A percentile compares a stretch with the other conserved stretches of the same genome.
These are phyloP conservation scores for Didymosphaeria variabile DNA, from an alignment of 2,329 filamentous ascomycete genomes.

Conservation along the genomic window DNA sequence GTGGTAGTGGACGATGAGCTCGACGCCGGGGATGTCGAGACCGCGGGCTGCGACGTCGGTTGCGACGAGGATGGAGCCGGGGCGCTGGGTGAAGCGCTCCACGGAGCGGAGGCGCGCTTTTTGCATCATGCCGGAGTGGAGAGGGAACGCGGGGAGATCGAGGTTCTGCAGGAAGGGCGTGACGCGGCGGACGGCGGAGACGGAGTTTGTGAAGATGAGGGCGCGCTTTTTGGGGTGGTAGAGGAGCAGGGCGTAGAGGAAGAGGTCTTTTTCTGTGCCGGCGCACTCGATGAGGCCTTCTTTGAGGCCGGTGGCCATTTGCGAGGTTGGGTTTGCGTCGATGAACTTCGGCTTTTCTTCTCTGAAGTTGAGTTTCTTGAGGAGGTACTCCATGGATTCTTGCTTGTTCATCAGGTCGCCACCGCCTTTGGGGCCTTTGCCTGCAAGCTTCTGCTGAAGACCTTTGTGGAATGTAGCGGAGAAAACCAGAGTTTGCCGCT, in stretches of 20 bases:
- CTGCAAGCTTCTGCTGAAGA: slow-evolving; percentile 87
- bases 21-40: slow-evolving; percentile 89
- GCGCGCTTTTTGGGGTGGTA: slow-evolving; percentile 83
- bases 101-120: slow-evolving; percentile 93
- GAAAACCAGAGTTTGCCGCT: slow-evolving; percentile 90
- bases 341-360: slow-evolving; percentile 87
- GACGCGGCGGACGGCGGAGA: slow-evolving; percentile 87
- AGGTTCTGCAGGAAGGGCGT: slow-evolving; percentile 86
- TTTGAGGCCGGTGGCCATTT: slow-evolving; percentile 86
- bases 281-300: slow-evolving; percentile 93
- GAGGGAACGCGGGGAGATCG: slow-evolving; percentile 74
- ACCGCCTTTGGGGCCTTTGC: slow-evolving; percentile 68
- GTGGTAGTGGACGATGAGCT: slow-evolving; percentile 94
- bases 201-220: slow-evolving; percentile 94
- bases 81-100: slow-evolving; percentile 80
- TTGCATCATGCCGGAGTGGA: slow-evolving; percentile 95
- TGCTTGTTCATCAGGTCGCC: slow-evolving; percentile 73
- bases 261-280: slow-evolving; percentile 96
- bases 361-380: slow-evolving; percentile 88
- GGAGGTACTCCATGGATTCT: slow-evolving; percentile 90
- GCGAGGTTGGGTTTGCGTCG: slow-evolving; percentile 86
- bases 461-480: slow-evolving; percentile 95
- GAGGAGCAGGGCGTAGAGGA: slow-evolving; percentile 86
- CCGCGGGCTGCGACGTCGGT: slow-evolving; percentile 94
- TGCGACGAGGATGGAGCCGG: slow-evolving; percentile 78